Conservation (phyloP, 169 alveolate genomes). For the Eimeria falciformis region DNA sequence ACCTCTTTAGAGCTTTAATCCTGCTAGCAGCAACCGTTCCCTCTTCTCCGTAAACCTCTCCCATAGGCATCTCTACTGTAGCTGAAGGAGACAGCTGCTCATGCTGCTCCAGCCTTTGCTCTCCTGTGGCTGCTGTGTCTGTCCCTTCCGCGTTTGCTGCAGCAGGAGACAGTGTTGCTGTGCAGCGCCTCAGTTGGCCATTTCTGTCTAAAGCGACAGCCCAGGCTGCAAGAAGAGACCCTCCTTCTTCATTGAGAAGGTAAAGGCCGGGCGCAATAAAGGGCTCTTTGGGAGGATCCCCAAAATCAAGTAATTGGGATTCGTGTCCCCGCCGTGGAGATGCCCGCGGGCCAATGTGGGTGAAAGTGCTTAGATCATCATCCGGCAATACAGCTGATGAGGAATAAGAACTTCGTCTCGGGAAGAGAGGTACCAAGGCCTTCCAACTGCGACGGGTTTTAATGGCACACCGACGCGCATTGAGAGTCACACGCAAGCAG, state of each 20-base stretch:
- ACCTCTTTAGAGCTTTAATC: conserved; percentile 23
- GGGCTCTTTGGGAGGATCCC: conserved; percentile 60
- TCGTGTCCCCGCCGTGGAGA: neutral
- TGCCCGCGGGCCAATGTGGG: conserved; percentile 13
- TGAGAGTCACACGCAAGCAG: conserved; percentile 66
- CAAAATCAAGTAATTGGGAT: neutral
- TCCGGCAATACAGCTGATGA: conserved; percentile 20
- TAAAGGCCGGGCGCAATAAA: conserved; percentile 51
- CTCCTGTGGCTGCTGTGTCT: neutral
- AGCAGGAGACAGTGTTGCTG: conserved; percentile 27
- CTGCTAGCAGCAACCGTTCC: conserved; percentile 27
- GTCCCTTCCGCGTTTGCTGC: neutral
- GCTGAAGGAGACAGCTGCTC: neutral
- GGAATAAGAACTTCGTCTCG: conserved; percentile 63
- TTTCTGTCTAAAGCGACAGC: conserved; percentile 26
- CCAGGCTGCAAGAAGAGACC: conserved; percentile 58
- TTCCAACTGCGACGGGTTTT: conserved; percentile 61
- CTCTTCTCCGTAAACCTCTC: neutral
- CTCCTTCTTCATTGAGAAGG: conserved; percentile 36
- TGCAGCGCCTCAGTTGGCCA: conserved; percentile 62
- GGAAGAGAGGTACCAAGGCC: conserved; percentile 65
- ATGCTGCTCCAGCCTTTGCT: neutral
- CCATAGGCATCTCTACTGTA: neutral
- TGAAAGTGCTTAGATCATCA: conserved; percentile 4
- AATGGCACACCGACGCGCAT: conserved; percentile 65